Base-by-base conservation (phyloP, 306 rosid genomes). In the Gillenia trifoliata region DNA sequence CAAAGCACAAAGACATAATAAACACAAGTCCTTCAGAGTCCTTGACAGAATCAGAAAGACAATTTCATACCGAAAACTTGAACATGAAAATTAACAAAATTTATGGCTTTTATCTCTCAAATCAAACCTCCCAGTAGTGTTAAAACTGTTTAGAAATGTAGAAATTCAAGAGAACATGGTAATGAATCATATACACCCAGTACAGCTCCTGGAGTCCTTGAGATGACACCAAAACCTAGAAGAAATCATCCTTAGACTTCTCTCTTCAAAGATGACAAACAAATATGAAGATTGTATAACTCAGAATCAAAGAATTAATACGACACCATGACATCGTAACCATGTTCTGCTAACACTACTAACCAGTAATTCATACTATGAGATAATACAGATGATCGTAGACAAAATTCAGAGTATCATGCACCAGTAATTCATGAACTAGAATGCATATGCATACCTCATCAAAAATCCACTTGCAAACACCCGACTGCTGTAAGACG, bases 391-490 rank as follows among this genome's bases (percentile, higher is more conserved):
- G 9, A 6, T 34, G 40, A 34, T 34, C 0, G 40, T 7, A 34
- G 40, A 34, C 40, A 34, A 34, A 29, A 34, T 34, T 34, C 1
- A 34, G 40, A 34, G 40, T 34, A 34, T 34, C 40, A 34, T 34
- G 0, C 40, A 34, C 40, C 10, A 34, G 40, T 34, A 1, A 34
- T 34, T 34, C 2, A 34, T 34, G 8, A 34, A 47, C 29, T 41
- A 13, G 36, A 38, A 78, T 12, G 56, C 56, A 67, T 28, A 17
- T 60, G 36, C 64, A 77, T 85, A 94, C 98, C 97, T 91, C 98
- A 72, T 91, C 89, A 82, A 94, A 91, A 82, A 94, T 90, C 98
- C 98, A 88, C 72, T 88, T 43, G 79, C 93, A 87, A 82, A 89
- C 86, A 67, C 98, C 98, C 49, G 94, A 88, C 62, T 85, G 77